A percentile compares a stretch with the other conserved stretches of the same genome.
Evolutionary conservation across 2,329 filamentous ascomycete species (phyloP).

Genomic region (Ophiocordyceps robertsii): DNA sequence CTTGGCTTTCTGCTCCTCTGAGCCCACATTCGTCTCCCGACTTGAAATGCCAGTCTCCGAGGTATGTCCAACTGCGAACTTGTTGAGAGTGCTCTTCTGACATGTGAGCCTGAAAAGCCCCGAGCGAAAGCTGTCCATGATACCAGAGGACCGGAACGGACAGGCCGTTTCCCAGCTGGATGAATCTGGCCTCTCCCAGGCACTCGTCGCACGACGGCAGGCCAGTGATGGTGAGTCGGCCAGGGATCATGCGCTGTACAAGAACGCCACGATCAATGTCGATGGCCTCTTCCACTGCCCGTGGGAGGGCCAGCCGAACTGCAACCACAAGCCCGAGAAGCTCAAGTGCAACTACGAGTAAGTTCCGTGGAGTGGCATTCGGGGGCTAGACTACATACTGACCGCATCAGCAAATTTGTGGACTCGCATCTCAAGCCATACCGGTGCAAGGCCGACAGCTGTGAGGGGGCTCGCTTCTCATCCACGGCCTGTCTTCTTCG

Average conservation of each 20-base stretch:
- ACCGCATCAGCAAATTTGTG: constrained; percentile 67
- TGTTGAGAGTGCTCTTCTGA: constrained; percentile 4
- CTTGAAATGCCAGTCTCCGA: constrained; percentile 36
- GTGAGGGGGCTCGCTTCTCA: constrained; percentile 79
- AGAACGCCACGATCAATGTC: constrained; percentile 43
- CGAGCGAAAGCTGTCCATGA: constrained; percentile 17
- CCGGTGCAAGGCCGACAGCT: constrained; percentile 75
- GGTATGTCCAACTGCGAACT: constrained; percentile 26
- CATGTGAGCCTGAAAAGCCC: constrained; percentile 10
- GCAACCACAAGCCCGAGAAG: constrained; percentile 86
- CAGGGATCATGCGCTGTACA: constrained; percentile 58
- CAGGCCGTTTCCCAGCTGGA: constrained; percentile 13
- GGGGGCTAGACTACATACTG: constrained; percentile 6
- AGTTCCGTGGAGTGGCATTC: constrained; percentile 22
- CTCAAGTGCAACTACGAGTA: constrained; percentile 99
- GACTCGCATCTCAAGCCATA: constrained; percentile 96
- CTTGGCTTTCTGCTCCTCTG: constrained; percentile 23
- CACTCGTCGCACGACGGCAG: constrained; percentile 31
- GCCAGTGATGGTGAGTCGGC: constrained; percentile 43
- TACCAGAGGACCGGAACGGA: constrained; percentile 13
- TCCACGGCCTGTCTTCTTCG: constrained; percentile 90
- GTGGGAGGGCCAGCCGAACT: constrained; percentile 56
- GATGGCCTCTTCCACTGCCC: constrained; percentile 93
- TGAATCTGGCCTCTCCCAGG: constrained; percentile 16
- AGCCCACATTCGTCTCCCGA: constrained; percentile 33